These are phyloP conservation scores for Closterium sp. DNA, from an alignment of 139 green algal species.

Conservation along the genomic window DNA sequence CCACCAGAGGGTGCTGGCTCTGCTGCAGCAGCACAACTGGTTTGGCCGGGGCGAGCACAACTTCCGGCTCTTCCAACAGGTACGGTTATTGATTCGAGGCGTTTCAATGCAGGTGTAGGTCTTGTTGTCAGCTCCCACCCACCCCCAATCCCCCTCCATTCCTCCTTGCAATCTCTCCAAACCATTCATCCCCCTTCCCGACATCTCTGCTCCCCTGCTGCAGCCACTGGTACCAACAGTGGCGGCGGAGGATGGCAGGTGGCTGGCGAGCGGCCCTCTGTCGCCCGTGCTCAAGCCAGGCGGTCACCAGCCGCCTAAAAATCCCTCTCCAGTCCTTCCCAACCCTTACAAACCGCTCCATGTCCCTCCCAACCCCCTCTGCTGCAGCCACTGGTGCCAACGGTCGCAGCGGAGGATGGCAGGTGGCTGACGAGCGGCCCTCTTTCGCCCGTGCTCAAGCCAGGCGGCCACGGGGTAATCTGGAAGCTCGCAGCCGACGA, in stretches of 20 bases:
- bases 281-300: slow-evolving; percentile 86
- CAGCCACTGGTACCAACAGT: slow-evolving; percentile 61
- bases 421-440: slow-evolving; percentile 58
- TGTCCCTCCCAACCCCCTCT: background rate
- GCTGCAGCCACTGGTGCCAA: slow-evolving; percentile 62
- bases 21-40: slow-evolving; percentile 62
- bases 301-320: slow-evolving; percentile 77
- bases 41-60: slow-evolving; percentile 74
- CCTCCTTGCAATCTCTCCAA: no score
- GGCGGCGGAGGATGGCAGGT: no score
- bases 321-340: no score
- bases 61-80: no score
- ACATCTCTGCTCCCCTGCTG: background rate
- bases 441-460: slow-evolving; percentile 80
- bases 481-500: slow-evolving; percentile 98
- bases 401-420: no score
- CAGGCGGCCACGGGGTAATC: slow-evolving; percentile 96
- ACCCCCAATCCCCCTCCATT: no score
- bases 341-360: no score
- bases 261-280: slow-evolving; percentile 63
- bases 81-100: no score
- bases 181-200: background rate
- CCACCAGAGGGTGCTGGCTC: slow-evolving; percentile 67
- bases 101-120: no score
- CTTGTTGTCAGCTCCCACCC: no score